Percentiles rank a stretch among this genome's conserved stretches.
phyloP scores from a whole-genome alignment of 306 rosid genomes.

The Hylodesmum podocarpum region DNA sequence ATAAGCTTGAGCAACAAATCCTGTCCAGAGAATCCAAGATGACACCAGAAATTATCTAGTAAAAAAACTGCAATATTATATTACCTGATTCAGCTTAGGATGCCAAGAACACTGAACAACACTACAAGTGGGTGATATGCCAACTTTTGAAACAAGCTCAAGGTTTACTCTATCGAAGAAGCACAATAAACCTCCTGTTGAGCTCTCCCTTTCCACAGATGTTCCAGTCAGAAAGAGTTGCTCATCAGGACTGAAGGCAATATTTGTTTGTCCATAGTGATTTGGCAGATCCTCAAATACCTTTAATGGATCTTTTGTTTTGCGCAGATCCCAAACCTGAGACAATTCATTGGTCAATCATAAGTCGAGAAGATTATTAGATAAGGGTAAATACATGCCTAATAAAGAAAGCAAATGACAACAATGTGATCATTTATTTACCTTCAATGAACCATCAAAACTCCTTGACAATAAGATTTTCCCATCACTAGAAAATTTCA shows the following conservation, averaged over 20 bases:
- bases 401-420: constrained; percentile 11
- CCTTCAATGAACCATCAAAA: constrained; percentile 86
- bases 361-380: constrained; percentile 1
- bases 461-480: constrained; percentile 74
- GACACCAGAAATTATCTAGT: not conserved
- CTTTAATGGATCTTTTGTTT: constrained; percentile 70
- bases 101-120: constrained; percentile 95
- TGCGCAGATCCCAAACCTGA: constrained; percentile 97
- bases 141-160: constrained; percentile 84
- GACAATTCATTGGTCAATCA: constrained; percentile 23
- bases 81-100: constrained; percentile 93
- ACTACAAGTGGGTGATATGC: constrained; percentile 84
- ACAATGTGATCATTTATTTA: constrained; percentile 26
- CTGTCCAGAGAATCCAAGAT: constrained; percentile 12
- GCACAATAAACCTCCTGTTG: constrained; percentile 82
- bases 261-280: constrained; percentile 88
- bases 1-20: constrained; percentile 27
- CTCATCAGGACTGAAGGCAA: constrained; percentile 88
- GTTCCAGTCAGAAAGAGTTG: constrained; percentile 92
- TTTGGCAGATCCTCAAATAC: constrained; percentile 80
- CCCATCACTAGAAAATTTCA: constrained; percentile 87
- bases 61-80: constrained; percentile 8
- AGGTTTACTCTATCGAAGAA: constrained; percentile 76
- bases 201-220: constrained; percentile 82
- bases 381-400: not conserved